These are phyloP conservation scores for Phytophthora pseudosyringae DNA, from an alignment of 352 stramenopile genomes.

Conservation along the genomic window DNA sequence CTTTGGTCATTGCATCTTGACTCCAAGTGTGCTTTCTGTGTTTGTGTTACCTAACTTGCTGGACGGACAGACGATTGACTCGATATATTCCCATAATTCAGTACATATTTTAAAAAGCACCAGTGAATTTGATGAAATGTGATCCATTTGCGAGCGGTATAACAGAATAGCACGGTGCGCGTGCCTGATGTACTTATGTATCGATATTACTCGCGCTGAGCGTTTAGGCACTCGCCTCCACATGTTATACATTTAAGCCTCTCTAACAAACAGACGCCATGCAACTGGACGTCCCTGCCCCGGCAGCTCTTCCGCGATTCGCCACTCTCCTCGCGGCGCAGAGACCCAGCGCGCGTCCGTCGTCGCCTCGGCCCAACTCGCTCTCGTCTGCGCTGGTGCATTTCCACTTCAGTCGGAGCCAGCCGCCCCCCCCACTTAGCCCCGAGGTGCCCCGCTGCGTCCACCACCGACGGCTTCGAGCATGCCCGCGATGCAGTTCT, in stretches of 20 bases:
- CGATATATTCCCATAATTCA: too few relatives aligned
- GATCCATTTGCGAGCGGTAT: too few relatives aligned
- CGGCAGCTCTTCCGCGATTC: constrained; percentile 28
- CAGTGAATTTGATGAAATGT: too few relatives aligned
- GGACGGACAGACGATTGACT: constrained; percentile 14
- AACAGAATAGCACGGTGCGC: too few relatives aligned
- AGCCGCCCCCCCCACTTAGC: background rate
- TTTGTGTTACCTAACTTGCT: constrained; percentile 12
- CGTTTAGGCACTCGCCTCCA: constrained; percentile 25
- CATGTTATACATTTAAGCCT: constrained; percentile 23
- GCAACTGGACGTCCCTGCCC: constrained; percentile 20
- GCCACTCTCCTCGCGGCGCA: constrained; percentile 25
- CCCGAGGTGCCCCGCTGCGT: background rate
- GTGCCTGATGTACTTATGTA: too few relatives aligned
- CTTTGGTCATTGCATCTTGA: constrained; percentile 13
- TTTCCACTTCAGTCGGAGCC: constrained; percentile 27
- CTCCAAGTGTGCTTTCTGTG: constrained; percentile 27
- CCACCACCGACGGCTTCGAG: background rate
- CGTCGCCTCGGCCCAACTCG: constrained; percentile 18
- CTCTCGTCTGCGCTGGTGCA: constrained; percentile 9
- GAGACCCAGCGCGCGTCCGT: constrained; percentile 17
- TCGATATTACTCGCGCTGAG: background rate
- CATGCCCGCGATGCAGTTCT: constrained; percentile 38
- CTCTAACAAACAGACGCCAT: constrained; percentile 20
- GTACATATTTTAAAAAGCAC: too few relatives aligned